Conservation (phyloP, 208 protist genomes). For the Trichomonas tenax region DNA sequence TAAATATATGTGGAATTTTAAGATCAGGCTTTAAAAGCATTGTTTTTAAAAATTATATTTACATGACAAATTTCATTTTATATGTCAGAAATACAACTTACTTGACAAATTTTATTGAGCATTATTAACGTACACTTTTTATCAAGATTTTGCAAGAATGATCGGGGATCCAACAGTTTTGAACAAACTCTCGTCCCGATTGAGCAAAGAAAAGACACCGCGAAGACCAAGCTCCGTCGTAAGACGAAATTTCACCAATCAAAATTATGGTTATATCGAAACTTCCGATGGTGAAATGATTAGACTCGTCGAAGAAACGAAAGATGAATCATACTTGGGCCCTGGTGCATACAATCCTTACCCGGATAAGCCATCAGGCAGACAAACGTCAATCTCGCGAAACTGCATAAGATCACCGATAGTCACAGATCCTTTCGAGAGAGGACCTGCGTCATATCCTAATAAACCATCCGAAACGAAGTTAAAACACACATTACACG, state of each 20-base stretch:
- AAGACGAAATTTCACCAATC: neutral
- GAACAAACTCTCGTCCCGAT: neutral
- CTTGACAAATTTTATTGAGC: too few relatives aligned
- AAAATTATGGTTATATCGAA: neutral
- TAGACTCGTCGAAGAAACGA: neutral
- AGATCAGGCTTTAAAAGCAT: too few relatives aligned
- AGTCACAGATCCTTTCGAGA: neutral
- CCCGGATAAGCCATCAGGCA: neutral
- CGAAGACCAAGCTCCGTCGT: neutral
- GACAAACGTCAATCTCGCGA: neutral
- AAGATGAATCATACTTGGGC: neutral
- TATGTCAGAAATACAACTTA: too few relatives aligned
- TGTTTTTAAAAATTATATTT: too few relatives aligned
- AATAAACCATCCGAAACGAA: neutral
- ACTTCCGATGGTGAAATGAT: neutral
- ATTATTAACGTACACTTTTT: neutral
- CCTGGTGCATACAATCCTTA: neutral
- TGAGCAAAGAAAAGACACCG: neutral
- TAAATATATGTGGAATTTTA: too few relatives aligned
- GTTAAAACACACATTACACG: neutral
- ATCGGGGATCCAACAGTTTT: neutral
- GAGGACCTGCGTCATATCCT: neutral
- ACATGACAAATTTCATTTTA: too few relatives aligned
- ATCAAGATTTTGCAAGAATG: neutral
- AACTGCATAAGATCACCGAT: neutral